Evolutionary conservation across 352 stramenopile species (phyloP).

Genomic region (Phytophthora melonis): DNA sequence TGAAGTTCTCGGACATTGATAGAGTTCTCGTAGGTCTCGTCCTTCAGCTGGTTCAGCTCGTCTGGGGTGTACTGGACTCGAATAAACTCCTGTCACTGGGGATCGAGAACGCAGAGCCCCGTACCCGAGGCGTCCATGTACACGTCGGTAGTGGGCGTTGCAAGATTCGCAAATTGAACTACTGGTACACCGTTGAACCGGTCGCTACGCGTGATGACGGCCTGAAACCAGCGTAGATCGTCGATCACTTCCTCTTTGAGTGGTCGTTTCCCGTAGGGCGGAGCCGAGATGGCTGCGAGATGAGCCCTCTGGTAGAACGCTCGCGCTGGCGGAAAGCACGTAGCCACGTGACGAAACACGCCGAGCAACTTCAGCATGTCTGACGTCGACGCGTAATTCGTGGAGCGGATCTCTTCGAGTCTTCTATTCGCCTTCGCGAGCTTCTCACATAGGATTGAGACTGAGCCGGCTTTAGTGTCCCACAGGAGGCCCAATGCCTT

Average conservation of each 20-base stretch:
- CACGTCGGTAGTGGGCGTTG: conserved; percentile 9
- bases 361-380: conserved; percentile 15
- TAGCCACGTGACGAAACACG: conserved; percentile 2
- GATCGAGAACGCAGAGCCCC: conserved; percentile 25
- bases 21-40: not conserved
- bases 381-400: not conserved
- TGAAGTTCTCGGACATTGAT: conserved; percentile 14
- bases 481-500: conserved; percentile 18
- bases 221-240: conserved; percentile 19
- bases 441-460: conserved; percentile 23
- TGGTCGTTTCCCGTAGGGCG: not conserved
- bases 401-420: not conserved
- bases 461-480: conserved; percentile 8
- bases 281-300: not conserved
- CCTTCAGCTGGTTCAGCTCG: not conserved
- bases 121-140: conserved; percentile 31
- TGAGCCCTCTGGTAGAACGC: conserved; percentile 18
- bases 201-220: not conserved
- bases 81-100: conserved; percentile 12
- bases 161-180: not conserved
- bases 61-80: not conserved
- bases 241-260: not conserved
- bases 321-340: conserved; percentile 10
- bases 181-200: conserved; percentile 24
- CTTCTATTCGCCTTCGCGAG: not conserved